Base-by-base conservation (phyloP, 257 asterid species). In the Leonotis leonurus region DNA sequence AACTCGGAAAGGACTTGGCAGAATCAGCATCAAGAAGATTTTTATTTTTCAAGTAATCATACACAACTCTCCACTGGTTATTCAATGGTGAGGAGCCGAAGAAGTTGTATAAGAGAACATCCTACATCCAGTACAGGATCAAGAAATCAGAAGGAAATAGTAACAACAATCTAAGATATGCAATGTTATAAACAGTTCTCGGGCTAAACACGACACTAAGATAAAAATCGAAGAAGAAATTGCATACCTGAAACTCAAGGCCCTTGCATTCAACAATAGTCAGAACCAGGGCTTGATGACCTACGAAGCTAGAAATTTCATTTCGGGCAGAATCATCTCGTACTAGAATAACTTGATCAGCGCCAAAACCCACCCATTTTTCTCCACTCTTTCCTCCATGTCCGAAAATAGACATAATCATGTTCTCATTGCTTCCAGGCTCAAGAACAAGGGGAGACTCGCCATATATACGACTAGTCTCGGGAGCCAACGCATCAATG, bases 191-290 rank as follows among this genome's bases (percentile, higher is more conserved):
- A 7, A 9, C 16, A 16, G 8, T 25, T 25, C 11, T 25, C 11
- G 5, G 32, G 57, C 11, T 26, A 12, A 50, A 25, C 37, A 26
- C 12, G 21, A 25, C 21, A 11, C 17, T 5, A 24, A 6, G 20
- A 56, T 8, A 9, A 37, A 8, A 10, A 35, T 22, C 25, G 1
- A 33, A 49, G 39, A 22, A 25, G 0, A 14, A n/a, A 70, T 3
- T 14, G 30, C 68, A 37, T 27, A 78, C 95, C 82, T 87, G 84
- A 71, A 84, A 87, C 45, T 84, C 95, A 0, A 87, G 78, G 43
- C 95, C 95, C 67, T 86, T 83, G 85, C 87, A 77, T 56, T 86
- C 95, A 17, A 79, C 33, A 35, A 83, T 55, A 13, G 71, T 65
- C 24, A 65, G 48, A 41, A 65, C 9, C 1, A 46, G 53, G 30